Evolutionary conservation across 164 flowering plant genomes (phyloP).

Genomic region (Magnolia changhungtana): DNA sequence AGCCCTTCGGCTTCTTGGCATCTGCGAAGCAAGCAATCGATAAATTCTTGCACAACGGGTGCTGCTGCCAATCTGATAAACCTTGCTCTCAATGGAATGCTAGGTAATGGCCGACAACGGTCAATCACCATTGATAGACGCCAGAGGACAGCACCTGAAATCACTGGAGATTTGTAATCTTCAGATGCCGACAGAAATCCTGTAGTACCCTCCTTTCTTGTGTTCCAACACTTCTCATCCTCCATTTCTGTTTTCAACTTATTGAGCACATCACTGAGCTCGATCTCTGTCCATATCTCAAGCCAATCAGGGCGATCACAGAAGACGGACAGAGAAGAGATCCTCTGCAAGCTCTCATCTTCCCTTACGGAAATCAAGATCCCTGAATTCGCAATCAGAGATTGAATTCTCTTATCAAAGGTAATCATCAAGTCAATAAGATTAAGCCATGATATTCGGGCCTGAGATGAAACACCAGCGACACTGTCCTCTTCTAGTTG

Average conservation of each 20-base stretch:
- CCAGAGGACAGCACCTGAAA: constrained; percentile 46
- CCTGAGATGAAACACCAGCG: constrained; percentile 31
- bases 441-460: constrained; percentile 70
- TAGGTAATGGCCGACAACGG: constrained; percentile 70
- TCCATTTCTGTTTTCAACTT: constrained; percentile 63
- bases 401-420: constrained; percentile 72
- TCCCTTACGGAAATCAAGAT: constrained; percentile 48
- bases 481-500: constrained; percentile 55
- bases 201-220: constrained; percentile 38
- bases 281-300: constrained; percentile 86
- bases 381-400: constrained; percentile 65
- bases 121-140: constrained; percentile 60
- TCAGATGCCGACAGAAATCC: constrained; percentile 41
- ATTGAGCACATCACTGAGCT: constrained; percentile 50
- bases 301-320: constrained; percentile 97
- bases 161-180: constrained; percentile 59
- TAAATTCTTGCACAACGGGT: constrained; percentile 58
- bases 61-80: constrained; percentile 59
- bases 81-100: constrained; percentile 50
- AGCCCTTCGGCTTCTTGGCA: constrained; percentile 98
- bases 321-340: constrained; percentile 74
- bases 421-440: constrained; percentile 87
- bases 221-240: constrained; percentile 68
- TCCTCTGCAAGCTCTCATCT: constrained; percentile 47
- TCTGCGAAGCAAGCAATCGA: constrained; percentile 53